Evolutionary conservation across 2,329 filamentous ascomycete species (phyloP).

Genomic region (Fusarium neocosmosporiellum): DNA sequence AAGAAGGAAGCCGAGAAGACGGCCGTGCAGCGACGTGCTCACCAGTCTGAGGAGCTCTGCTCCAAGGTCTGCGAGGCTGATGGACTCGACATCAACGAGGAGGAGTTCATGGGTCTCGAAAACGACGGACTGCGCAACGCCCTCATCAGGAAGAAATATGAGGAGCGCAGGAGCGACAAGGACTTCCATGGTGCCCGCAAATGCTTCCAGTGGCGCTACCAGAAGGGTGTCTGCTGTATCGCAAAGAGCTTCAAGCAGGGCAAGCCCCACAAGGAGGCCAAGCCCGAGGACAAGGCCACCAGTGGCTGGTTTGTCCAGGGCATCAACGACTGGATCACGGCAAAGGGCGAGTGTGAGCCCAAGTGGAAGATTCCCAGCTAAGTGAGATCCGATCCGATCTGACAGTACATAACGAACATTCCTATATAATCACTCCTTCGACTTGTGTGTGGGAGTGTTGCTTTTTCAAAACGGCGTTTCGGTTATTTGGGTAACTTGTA

Average conservation of each 20-base stretch:
- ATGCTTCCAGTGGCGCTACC: slow-evolving; percentile 61
- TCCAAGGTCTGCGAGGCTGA: slow-evolving; percentile 60
- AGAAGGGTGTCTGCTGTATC: slow-evolving; percentile 57
- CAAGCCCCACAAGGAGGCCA: slow-evolving; percentile 48
- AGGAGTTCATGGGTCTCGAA: slow-evolving; percentile 46
- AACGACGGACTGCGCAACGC: slow-evolving; percentile 44
- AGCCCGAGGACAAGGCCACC: slow-evolving; percentile 49
- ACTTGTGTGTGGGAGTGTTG: slow-evolving; percentile 10
- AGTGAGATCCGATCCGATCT: neutral
- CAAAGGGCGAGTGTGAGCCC: slow-evolving; percentile 56
- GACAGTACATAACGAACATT: neutral
- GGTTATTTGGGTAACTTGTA: slow-evolving; percentile 17
- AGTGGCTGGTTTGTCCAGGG: slow-evolving; percentile 61
- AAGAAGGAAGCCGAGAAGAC: slow-evolving; percentile 54
- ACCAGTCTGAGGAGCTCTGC: slow-evolving; percentile 59
- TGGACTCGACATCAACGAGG: slow-evolving; percentile 50
- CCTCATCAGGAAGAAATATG: slow-evolving; percentile 44
- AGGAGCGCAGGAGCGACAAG: slow-evolving; percentile 33
- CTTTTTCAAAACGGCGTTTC: slow-evolving; percentile 26
- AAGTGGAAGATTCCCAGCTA: slow-evolving; percentile 54
- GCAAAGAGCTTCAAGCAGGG: slow-evolving; percentile 58
- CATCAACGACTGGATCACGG: slow-evolving; percentile 60
- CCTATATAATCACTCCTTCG: slow-evolving; percentile 3
- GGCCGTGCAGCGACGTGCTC: slow-evolving; percentile 57
- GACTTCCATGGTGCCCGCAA: slow-evolving; percentile 47